These are phyloP conservation scores for Camellia oleifera DNA, from an alignment of 179 eudicot species.

Conservation along the genomic window DNA sequence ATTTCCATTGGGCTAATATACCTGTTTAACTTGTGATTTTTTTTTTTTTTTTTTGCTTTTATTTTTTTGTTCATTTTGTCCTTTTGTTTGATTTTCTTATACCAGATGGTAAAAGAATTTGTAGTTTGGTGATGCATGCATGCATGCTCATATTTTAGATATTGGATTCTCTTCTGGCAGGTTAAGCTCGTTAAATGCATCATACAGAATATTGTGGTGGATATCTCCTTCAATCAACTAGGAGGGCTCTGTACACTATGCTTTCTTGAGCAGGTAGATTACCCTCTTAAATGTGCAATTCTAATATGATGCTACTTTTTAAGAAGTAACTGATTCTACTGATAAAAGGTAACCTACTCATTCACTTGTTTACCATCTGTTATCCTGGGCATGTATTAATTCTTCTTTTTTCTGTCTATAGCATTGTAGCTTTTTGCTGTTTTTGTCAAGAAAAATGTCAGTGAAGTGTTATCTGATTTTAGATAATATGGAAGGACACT, in stretches of 20 bases:
- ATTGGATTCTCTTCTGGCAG: conserved; percentile 48
- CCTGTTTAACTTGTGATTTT: too few relatives aligned
- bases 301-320: background rate
- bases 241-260: conserved; percentile 92
- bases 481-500: too few relatives aligned
- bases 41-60: background rate
- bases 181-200: conserved; percentile 94
- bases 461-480: too few relatives aligned
- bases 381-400: too few relatives aligned
- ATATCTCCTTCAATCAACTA: conserved; percentile 90
- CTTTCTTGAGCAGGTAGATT: conserved; percentile 87
- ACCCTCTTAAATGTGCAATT: conserved; percentile 11
- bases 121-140: background rate
- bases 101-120: background rate
- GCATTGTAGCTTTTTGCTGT: background rate
- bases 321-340: background rate
- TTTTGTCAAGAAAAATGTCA: background rate
- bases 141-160: background rate
- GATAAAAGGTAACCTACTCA: too few relatives aligned
- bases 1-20: too few relatives aligned
- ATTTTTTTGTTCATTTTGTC: background rate
- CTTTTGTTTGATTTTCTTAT: background rate
- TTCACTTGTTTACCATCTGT: background rate
- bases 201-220: conserved; percentile 89
- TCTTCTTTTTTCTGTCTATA: background rate